Evolutionary conservation across 495 filamentous ascomycete species (phyloP), one percentile per base, ranked within the genome.

Genomic region (Penicillium odoratum): DNA sequence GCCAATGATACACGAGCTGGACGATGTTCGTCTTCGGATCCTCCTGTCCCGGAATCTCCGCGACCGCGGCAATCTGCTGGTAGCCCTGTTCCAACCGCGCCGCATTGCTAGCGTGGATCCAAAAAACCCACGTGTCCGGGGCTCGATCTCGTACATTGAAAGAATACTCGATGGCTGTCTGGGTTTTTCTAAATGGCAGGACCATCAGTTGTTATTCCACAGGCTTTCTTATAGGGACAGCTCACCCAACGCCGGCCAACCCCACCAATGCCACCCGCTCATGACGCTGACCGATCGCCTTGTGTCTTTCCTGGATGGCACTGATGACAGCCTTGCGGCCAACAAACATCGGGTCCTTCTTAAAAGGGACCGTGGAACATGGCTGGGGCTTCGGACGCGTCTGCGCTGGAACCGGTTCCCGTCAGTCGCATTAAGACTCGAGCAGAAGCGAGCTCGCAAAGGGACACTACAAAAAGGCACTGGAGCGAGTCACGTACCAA

Each of bases 131-230:
- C 1, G 59, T 60, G 11, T 71, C 61, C 4, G 76, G 73, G n/a
- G 61, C 51, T 3, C 51, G 36, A 16, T 72, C 63, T 56, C 60
- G 52, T 8, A 70, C 63, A 40, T 69, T 65, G 64, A 78, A 80
- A 9, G 65, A 67, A 55, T 76, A 78, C 55, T 79, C 75, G 43
- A 85, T 75, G 4, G 81, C 81, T 46, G 83, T 74, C 55, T 83
- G 78, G 2, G 78, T 78, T 69, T 84, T 84, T 10, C 77, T 36
- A 31, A 49, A n/a, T 6, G 28, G 47, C 15, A 49, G 47, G 4
- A 7, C 3, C 4, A 31, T 49, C 7, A 49, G 25, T 49, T 49
- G 7, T 49, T 11, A 49, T 28, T 30, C 13, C 3, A 49, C 7
- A 31, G 47, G 47, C 47, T 49, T n/a, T 48, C 25, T 28, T 21